Conservation (phyloP, 2,329 filamentous ascomycete genomes). For the Neofusicoccum cordaticola region DNA sequence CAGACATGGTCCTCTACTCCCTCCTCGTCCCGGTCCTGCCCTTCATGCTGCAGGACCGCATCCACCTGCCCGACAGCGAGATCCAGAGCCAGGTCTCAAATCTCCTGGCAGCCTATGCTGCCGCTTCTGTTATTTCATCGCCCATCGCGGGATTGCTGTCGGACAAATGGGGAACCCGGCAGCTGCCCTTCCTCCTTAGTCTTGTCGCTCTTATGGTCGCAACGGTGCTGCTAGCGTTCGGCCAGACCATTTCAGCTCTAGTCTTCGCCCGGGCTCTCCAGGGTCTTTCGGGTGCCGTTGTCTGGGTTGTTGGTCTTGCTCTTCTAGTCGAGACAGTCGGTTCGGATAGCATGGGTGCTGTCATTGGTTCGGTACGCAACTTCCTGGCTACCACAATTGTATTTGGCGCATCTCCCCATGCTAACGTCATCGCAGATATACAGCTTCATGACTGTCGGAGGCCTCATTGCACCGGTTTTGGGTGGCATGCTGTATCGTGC, state of each 20-base stretch:
- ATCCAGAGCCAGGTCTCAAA: slow-evolving; percentile 54
- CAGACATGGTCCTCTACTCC: slow-evolving; percentile 59
- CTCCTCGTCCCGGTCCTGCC: slow-evolving; percentile 59
- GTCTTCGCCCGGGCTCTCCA: slow-evolving; percentile 55
- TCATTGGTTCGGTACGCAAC: slow-evolving; percentile 55
- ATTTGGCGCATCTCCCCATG: not conserved
- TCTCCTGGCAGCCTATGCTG: slow-evolving; percentile 55
- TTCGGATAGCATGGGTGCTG: slow-evolving; percentile 57
- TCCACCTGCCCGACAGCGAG: slow-evolving; percentile 47
- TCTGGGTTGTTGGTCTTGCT: slow-evolving; percentile 60
- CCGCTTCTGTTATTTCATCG: slow-evolving; percentile 51
- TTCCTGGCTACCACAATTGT: not conserved
- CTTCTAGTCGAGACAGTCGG: slow-evolving; percentile 60
- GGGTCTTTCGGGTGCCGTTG: slow-evolving; percentile 56
- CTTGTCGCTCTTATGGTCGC: slow-evolving; percentile 52
- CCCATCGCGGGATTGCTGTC: slow-evolving; percentile 55
- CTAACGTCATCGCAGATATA: slow-evolving; percentile 44
- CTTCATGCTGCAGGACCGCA: slow-evolving; percentile 54
- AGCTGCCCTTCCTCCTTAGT: slow-evolving; percentile 57
- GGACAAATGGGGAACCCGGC: slow-evolving; percentile 51
- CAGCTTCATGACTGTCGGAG: slow-evolving; percentile 58
- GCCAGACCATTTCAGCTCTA: slow-evolving; percentile 48
- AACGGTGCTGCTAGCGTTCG: slow-evolving; percentile 55
- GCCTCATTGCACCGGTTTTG: slow-evolving; percentile 56
- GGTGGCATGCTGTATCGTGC: slow-evolving; percentile 61